Conservation (phyloP, 345 rosid species). For the Moricandia moricandioides region DNA sequence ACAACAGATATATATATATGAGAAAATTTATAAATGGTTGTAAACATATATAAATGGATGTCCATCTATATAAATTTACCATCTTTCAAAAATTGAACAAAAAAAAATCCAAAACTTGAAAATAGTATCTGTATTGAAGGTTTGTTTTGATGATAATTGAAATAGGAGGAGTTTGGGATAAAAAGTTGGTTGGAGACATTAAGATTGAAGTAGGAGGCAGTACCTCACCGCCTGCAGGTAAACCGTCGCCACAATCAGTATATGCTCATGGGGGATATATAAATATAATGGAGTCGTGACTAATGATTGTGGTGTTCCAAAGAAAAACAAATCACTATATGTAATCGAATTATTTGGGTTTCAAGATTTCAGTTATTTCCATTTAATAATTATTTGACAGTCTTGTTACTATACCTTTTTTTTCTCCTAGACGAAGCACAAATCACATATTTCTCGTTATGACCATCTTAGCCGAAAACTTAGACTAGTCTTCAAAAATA, state of each 20-base stretch:
- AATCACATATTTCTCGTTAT: neutral
- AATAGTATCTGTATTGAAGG: neutral
- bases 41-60: too few species aligned
- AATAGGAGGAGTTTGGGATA: neutral
- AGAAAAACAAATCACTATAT: neutral
- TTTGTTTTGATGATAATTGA: neutral
- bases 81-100: too few species aligned
- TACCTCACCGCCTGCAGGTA: neutral
- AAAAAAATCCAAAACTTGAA: too few species aligned
- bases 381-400: neutral
- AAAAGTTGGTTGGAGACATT: neutral
- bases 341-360: neutral
- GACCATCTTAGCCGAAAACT: neutral
- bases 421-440: neutral
- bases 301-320: neutral
- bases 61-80: too few species aligned
- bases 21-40: too few species aligned
- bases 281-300: neutral
- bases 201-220: neutral
- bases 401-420: neutral
- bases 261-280: too few species aligned
- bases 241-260: neutral
- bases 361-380: neutral
- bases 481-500: neutral
- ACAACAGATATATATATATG: neutral